phyloP scores from a whole-genome alignment of 176 grass and related monocot species.

The Phragmites australis region DNA sequence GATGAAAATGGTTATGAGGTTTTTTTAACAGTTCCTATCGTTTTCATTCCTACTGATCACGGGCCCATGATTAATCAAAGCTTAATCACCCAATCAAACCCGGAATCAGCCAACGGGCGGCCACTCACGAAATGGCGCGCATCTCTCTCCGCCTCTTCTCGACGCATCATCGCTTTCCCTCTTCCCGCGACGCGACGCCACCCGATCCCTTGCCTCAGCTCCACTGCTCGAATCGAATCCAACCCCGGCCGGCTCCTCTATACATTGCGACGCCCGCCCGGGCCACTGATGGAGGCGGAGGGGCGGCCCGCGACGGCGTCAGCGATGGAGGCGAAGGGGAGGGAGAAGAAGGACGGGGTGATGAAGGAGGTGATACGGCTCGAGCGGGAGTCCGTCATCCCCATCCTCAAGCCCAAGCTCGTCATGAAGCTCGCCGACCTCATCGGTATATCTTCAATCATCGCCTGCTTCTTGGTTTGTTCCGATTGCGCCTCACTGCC shows the following conservation, averaged over 20 bases:
- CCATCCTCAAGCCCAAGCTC: constrained; percentile 82
- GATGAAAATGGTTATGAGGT: too few relatives aligned
- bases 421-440: constrained; percentile 67
- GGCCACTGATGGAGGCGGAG: not conserved
- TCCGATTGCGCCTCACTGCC: too few relatives aligned
- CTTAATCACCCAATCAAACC: not conserved
- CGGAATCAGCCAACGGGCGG: not conserved
- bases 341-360: constrained; percentile 39
- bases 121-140: constrained; percentile 17
- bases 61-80: not conserved
- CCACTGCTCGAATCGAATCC: constrained; percentile 28
- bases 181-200: constrained; percentile 40
- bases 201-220: constrained; percentile 29
- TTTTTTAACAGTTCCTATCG: too few relatives aligned
- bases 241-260: constrained; percentile 23
- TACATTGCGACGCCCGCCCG: not conserved
- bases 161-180: constrained; percentile 19
- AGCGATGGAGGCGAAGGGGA: constrained; percentile 44
- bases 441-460: constrained; percentile 38
- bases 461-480: not conserved
- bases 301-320: constrained; percentile 22
- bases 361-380: constrained; percentile 73
- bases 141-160: not conserved
- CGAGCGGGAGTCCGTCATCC: constrained; percentile 88
- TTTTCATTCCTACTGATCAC: too few relatives aligned